These are phyloP conservation scores for Thermochaetoides dissita DNA, from an alignment of 2,329 filamentous ascomycete species.

Conservation along the genomic window DNA sequence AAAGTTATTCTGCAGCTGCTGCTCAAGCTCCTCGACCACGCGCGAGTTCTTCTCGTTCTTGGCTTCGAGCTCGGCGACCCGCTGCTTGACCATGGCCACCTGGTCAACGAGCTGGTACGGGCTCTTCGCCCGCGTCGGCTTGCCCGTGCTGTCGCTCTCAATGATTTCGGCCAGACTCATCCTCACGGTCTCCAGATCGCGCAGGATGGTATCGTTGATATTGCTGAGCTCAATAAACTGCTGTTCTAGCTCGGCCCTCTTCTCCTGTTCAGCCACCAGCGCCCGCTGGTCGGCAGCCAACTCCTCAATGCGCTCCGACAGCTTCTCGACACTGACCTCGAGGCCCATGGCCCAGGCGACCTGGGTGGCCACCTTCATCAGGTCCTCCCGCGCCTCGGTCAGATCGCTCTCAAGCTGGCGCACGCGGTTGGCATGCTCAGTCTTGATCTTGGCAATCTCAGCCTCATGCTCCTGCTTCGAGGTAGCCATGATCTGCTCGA, in stretches of 20 bases:
- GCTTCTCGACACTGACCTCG: constrained; percentile 52
- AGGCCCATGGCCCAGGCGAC: constrained; percentile 47
- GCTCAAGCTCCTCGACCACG: constrained; percentile 88
- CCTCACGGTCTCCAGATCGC: constrained; percentile 49
- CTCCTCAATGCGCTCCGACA: constrained; percentile 47
- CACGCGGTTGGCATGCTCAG: constrained; percentile 44
- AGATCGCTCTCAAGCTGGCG: constrained; percentile 48
- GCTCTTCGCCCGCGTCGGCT: constrained; percentile 20
- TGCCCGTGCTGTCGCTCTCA: constrained; percentile 30
- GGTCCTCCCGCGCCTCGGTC: constrained; percentile 49
- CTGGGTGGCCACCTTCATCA: constrained; percentile 49
- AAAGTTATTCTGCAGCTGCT: constrained; percentile 88
- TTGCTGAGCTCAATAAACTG: constrained; percentile 40
- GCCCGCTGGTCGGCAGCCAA: constrained; percentile 46
- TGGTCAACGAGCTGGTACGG: constrained; percentile 39
- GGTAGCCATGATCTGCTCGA: constrained; percentile 30
- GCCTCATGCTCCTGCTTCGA: constrained; percentile 43
- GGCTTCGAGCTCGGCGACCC: constrained; percentile 46
- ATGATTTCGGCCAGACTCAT: constrained; percentile 39
- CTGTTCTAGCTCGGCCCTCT: constrained; percentile 40
- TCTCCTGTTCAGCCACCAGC: constrained; percentile 43
- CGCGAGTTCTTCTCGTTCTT: constrained; percentile 83
- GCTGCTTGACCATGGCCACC: constrained; percentile 49
- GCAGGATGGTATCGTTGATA: constrained; percentile 45
- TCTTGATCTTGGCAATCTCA: constrained; percentile 43